Base-by-base conservation (phyloP, 2,329 filamentous ascomycete genomes). In the Sporothrix brunneoviolacea region DNA sequence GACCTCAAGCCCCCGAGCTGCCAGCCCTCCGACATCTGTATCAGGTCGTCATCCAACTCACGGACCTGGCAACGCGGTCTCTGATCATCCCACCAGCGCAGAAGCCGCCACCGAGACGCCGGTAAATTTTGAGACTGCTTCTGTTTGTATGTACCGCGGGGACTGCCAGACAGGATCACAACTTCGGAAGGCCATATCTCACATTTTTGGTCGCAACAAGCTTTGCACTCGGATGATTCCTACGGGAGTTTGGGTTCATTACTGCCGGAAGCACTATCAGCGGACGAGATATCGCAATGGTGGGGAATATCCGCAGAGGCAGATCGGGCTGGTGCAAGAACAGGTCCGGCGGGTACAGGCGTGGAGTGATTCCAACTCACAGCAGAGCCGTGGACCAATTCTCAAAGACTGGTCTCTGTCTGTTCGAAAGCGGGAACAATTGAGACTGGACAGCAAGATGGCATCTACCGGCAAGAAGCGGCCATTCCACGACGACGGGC, bases 121-220 rank as follows among this genome's bases (percentile, higher is more conserved):
- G 21, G 33, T 36, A 3, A 41, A 49, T 8, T 54, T 57, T 15
- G 60, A 63, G 6, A 37, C 19, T 1, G 41, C 40, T 3, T 41
- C 54, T 0, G 46, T 59, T 21, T 84, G 80, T 60, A 76, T 80
- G 68, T 81, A 76, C 55, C 73, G 76, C 15, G 64, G 70, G 1
- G 70, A 77, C 54, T 85, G 82, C 60, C 72, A 77, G 40, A 83
- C 79, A 0, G 74, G 73, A 4, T 81, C 79, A 5, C 74, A 79
- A 50, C 75, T 76, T 21, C 80, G 88, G 42, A 91, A 91, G 67
- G 82, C 84, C 5, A 84, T 91, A 53, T 89, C 85, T 0, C 86
- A 93, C 61, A 78, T 91, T 50, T 91, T 91, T 58, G 88, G 88
- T 19, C 80, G 88, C 33, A 93, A 93, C 72, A 93, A 93, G 67